Evolutionary conservation across 1,139 yeast species (phyloP), one percentile per base, ranked within the genome.

Genomic region (Magnusiomyces sp.): DNA sequence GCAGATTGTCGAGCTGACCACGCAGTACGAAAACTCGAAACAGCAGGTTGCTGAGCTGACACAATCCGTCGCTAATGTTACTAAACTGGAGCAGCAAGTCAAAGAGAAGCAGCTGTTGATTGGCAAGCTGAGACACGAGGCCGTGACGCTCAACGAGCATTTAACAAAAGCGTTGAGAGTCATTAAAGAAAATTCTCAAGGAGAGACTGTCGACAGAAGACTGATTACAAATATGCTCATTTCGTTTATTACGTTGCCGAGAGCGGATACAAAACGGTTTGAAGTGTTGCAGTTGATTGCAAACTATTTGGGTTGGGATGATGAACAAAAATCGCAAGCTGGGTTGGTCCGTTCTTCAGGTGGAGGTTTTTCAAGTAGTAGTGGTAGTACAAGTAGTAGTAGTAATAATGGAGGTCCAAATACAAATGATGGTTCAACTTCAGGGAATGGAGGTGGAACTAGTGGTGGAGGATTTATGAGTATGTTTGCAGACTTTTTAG

Each of bases 41-140:
- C 32, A 42, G 23, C 39, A 42, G 13, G 14, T 40, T n/a, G 32
- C 20, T 7, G n/a, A 14, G 4, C 33, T 42, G 10, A 17, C 38
- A 14, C 31, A 20, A 10, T 29, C 39, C 5, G 31, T 17, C 6
- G 31, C 32, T 19, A 42, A 6, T 13, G 45, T 59, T 11, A 46
- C 54, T 13, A 69, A 68, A 51, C 62, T 74, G 9, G 83, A 80
- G 57, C 66, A 67, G 27, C 83, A 80, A 50, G 64, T 75, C 13
- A 85, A 84, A 58, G 88, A 82, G 55, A 89, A 88, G 65, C 90
- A 81, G 55, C 71, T 89, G 29, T 75, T 81, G 49, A 79, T 92
- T 47, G 97, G 97, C 3, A 92, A 92, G 63, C 74, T 92, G 49
- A 79, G 97, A 50, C 97, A 92, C 63, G 97, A 92, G 66, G 95